Percentiles rank a stretch among this genome's conserved stretches.
Conservation (phyloP, 768 basidiomycete species). For the Tulasnella sp. region DNA sequence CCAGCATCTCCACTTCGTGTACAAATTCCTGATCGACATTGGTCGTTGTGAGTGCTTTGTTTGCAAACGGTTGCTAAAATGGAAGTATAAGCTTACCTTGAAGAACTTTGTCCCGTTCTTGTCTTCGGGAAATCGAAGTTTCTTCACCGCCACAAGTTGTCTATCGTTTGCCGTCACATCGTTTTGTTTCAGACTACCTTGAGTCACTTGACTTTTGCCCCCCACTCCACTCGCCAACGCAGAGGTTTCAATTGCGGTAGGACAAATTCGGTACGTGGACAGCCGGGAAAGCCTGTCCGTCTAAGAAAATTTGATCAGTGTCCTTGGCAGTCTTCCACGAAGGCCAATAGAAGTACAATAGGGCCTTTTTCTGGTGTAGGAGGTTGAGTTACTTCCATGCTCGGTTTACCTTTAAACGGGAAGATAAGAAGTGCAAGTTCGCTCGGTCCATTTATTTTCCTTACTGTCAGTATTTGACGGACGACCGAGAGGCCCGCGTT, state of each 20-base stretch:
- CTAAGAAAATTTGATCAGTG: constrained; percentile 44
- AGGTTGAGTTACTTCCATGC: too few species aligned
- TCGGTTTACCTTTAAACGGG: too few species aligned
- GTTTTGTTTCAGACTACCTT: not conserved
- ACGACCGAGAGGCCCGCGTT: too few species aligned
- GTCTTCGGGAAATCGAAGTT: not conserved
- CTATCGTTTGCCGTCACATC: not conserved
- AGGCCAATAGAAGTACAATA: too few species aligned
- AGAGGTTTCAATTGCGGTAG: too few species aligned
- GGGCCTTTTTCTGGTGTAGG: too few species aligned
- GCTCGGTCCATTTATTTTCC: too few species aligned
- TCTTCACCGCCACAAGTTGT: not conserved
- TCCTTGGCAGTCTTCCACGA: constrained; percentile 62
- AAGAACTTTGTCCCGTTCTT: not conserved
- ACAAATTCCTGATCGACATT: not conserved
- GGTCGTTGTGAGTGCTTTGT: not conserved
- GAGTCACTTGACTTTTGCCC: not conserved
- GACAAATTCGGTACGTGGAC: too few species aligned
- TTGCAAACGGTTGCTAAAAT: not conserved
- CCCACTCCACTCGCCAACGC: not conserved
- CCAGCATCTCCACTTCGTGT: not conserved
- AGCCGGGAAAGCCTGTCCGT: too few species aligned
- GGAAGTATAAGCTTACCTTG: not conserved
- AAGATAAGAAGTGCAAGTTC: too few species aligned
- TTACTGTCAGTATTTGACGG: too few species aligned